phyloP scores from a whole-genome alignment of 495 filamentous ascomycete species.

The Friedmanniomyces simplex region DNA sequence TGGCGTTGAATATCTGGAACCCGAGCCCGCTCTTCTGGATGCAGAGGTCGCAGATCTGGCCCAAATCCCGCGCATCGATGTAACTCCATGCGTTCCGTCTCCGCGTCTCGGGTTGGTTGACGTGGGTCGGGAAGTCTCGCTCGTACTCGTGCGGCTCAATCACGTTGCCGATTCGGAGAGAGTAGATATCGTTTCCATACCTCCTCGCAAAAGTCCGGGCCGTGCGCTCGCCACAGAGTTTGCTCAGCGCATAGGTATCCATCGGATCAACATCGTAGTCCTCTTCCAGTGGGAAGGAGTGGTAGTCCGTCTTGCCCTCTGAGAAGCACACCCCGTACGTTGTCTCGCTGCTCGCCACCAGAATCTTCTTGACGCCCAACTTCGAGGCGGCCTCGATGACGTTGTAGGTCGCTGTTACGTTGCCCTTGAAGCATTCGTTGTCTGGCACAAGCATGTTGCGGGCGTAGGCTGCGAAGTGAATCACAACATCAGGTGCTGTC shows the following conservation, averaged over 20 bases:
- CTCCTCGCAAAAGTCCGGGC: constrained; percentile 46
- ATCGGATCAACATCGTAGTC: constrained; percentile 44
- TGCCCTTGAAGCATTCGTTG: constrained; percentile 46
- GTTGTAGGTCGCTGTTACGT: constrained; percentile 46
- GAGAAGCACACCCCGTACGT: constrained; percentile 51
- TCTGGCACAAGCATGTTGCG: constrained; percentile 54
- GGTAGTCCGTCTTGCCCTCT: constrained; percentile 46
- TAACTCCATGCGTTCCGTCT: constrained; percentile 52
- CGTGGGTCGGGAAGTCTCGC: constrained; percentile 39
- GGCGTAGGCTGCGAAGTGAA: constrained; percentile 51
- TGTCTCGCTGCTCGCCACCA: constrained; percentile 47
- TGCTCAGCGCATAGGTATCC: constrained; percentile 50
- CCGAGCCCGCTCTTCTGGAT: constrained; percentile 42
- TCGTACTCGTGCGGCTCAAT: constrained; percentile 51
- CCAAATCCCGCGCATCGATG: constrained; percentile 49
- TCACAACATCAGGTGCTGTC: constrained; percentile 46
- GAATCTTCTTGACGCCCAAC: constrained; percentile 49
- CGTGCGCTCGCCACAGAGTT: constrained; percentile 47
- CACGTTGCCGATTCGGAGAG: constrained; percentile 47
- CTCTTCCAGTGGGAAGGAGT: constrained; percentile 48
- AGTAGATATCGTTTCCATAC: constrained; percentile 49
- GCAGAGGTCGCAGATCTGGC: constrained; percentile 45
- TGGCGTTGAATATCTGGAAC: constrained; percentile 53
- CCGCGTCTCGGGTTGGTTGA: constrained; percentile 38
- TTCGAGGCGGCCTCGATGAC: constrained; percentile 52